Evolutionary conservation across 768 basidiomycete genomes (phyloP), one percentile per base, ranked within the genome.

Genomic region (Trametes cinnabarina): DNA sequence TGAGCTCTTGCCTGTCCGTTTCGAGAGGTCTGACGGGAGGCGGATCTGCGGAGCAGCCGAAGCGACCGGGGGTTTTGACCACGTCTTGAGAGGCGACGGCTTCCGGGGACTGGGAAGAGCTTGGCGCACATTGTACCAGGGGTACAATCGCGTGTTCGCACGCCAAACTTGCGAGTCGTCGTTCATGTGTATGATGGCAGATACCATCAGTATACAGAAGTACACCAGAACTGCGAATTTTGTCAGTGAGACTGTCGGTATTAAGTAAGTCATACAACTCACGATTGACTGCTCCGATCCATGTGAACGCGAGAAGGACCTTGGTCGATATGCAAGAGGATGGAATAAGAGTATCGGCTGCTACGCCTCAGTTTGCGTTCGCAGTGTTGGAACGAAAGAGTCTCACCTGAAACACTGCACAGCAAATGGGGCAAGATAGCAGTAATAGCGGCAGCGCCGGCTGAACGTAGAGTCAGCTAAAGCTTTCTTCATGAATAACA

Each of bases 221-320:
- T 89, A 89, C n/a, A 73, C 57, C 44, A 88, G 66, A 50, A 88
- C 87, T 90, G 37, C 11, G 46, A 51, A 41, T 43, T 57, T 22
- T 2, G 51, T 53, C 15, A 50, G 35, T 46, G 43, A 48, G 56
- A 43, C 11, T 51, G n/a, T 39, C 47, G 49, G 4, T 10, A 17
- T 34, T 51, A 28, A 28, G 32, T 44, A 28, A 17, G 15, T 39
- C 2, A 4, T n/a, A n/a, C n/a, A 15, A 55, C 63, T 43, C 34
- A 66, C 63, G 28, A 19, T 59, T 57, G 30, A 54, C 48, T 25
- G 53, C 51, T 34, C 42, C 57, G 15, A 63, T 71, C 86, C 86
- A 88, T 49, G 82, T 76, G 64, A 88, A 86, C 3, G 79, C 84
- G 59, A 83, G 72, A 26, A 90, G 72, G 26, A 86, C 74, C 43